These are phyloP conservation scores for Fraxinus greggii DNA, from an alignment of 305 asterid species.

Conservation along the genomic window DNA sequence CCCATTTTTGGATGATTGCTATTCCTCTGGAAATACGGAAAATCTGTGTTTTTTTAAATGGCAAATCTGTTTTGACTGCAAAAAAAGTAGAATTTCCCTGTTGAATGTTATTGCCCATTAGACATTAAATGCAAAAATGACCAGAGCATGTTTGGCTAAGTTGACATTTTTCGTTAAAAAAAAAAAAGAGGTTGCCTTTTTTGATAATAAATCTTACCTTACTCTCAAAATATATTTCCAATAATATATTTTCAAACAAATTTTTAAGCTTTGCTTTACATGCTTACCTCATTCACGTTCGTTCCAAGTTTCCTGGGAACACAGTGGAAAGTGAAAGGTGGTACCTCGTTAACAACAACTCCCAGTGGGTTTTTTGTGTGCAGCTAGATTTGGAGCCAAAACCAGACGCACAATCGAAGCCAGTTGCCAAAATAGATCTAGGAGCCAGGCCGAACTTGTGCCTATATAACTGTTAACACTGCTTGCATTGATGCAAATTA, in stretches of 20 bases:
- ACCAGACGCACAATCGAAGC: neutral
- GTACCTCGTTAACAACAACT: neutral
- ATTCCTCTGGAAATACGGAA: neutral
- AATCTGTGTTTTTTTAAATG: neutral
- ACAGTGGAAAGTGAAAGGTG: neutral
- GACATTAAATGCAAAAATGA: neutral
- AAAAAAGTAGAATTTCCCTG: neutral
- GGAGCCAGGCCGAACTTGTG: neutral
- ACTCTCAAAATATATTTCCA: neutral
- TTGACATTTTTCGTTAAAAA: too few species aligned
- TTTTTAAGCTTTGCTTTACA: neutral
- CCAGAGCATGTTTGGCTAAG: neutral
- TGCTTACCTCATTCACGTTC: neutral
- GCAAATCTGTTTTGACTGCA: neutral
- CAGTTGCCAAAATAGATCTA: neutral
- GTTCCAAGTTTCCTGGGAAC: neutral
- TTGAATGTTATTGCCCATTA: neutral
- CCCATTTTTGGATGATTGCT: neutral
- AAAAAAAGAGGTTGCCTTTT: neutral
- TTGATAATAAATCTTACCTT: neutral
- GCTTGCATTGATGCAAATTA: neutral
- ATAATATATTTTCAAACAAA: neutral
- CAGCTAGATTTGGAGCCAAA: neutral
- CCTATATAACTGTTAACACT: neutral
- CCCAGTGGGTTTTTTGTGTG: neutral